Conservation (phyloP, 148 eudicot genomes). For the Linanthus parryae region DNA sequence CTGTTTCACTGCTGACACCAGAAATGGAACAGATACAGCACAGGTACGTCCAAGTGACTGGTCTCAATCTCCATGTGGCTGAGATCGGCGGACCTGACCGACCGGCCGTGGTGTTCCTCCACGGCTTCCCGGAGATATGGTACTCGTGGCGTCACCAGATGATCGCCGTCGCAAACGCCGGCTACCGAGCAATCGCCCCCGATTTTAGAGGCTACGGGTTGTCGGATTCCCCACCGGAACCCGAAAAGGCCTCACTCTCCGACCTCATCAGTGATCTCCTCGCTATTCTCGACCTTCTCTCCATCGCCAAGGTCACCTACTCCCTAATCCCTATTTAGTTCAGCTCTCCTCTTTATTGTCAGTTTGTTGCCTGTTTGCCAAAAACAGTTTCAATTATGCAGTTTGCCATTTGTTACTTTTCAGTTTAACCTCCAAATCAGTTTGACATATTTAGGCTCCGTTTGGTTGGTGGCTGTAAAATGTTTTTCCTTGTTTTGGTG, state of each 20-base stretch:
- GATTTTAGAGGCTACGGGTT: slow-evolving; percentile 41
- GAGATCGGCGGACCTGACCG: background rate
- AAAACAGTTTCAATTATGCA: background rate
- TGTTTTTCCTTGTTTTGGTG: too few species aligned
- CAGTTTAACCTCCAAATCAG: too few species aligned
- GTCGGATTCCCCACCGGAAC: slow-evolving; percentile 31
- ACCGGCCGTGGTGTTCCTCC: slow-evolving; percentile 26
- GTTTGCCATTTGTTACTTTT: too few species aligned
- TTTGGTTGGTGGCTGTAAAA: too few species aligned
- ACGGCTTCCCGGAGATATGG: slow-evolving; percentile 47
- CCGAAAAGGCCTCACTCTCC: slow-evolving; percentile 16
- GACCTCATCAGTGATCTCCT: slow-evolving; percentile 20
- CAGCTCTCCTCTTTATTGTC: background rate
- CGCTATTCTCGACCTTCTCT: slow-evolving; percentile 23
- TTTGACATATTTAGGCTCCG: too few species aligned
- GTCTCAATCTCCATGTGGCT: slow-evolving; percentile 4
- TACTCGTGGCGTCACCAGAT: slow-evolving; percentile 40
- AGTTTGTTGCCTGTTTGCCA: background rate
- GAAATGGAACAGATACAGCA: background rate
- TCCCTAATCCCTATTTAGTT: background rate
- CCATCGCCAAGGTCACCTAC: slow-evolving; percentile 26
- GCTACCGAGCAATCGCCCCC: slow-evolving; percentile 34
- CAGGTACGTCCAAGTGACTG: background rate
- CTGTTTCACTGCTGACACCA: too few species aligned
- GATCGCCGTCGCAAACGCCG: slow-evolving; percentile 29